Base-by-base conservation (phyloP, 106 monocot species). In the Dendrobium nobile region DNA sequence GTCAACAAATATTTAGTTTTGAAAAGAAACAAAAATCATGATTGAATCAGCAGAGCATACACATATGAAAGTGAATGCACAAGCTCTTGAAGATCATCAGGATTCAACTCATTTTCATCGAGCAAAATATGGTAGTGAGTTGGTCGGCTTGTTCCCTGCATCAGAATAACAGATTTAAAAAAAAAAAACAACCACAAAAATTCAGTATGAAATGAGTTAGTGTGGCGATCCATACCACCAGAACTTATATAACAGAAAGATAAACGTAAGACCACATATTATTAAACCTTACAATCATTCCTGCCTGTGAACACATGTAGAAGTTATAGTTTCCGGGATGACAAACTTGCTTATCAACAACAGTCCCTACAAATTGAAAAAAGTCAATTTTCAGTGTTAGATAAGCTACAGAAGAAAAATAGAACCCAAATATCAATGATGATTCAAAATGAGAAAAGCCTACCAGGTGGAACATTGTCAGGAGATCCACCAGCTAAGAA, bases 41-140 rank as follows among this genome's bases (percentile, higher is more conserved):
- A 58, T 31, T 17, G 82, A 19, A 64, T 27, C 42, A 41, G 16
- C 11, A 56, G 9, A 5, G 84, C 96, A 82, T 94, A 94, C 96
- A 97, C 96, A 85, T 97, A 97, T 26, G 96, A 97, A 2, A 97
- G 84, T 2, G 96, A 90, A 67, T 94, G 96, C 8, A 97, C 94
- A 58, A 97, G 88, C 67, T 97, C 96, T 74, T 97, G 96, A 10
- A 97, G 80, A 77, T 90, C 92, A 82, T 97, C 96, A 37, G 90
- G 70, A 13, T 86, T 67, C 77, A 97, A 94, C 0, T 90, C 90
- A 27, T 88, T 89, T 79, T 96, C 93, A 77, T 96, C 96, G 45
- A 79, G 73, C 24, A 96, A 77, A n/a, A 96, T 88, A 75, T 96
- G 96, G 16, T 96, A 96, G 37, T 96, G 96, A 2, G 96, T 97